A percentile compares a stretch with the other conserved stretches of the same genome.
Evolutionary conservation across 768 basidiomycete species (phyloP).

Genomic region (Tricholoma sp.): DNA sequence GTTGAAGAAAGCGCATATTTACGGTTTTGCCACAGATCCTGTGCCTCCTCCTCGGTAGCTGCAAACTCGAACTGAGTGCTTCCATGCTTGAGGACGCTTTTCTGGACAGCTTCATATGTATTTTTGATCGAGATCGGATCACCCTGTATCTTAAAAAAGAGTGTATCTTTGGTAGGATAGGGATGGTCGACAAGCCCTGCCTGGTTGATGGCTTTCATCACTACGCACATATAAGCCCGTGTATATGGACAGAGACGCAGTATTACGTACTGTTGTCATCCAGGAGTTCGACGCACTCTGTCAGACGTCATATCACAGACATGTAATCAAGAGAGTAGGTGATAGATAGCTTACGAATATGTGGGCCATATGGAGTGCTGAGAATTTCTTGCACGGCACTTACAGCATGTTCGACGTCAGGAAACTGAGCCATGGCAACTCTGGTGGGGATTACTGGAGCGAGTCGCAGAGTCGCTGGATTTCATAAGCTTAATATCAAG

Average conservation of each 20-base stretch:
- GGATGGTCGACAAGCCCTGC: conserved; percentile 55
- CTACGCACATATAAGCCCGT: conserved; percentile 24
- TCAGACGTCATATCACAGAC: background rate
- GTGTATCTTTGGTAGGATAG: conserved; percentile 69
- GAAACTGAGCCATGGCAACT: conserved; percentile 88
- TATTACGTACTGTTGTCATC: conserved; percentile 60
- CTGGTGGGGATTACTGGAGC: conserved; percentile 77
- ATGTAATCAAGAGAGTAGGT: background rate
- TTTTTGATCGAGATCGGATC: conserved; percentile 52
- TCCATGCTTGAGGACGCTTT: conserved; percentile 63
- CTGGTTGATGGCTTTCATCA: conserved; percentile 74
- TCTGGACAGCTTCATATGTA: conserved; percentile 53
- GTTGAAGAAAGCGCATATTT: conserved; percentile 80
- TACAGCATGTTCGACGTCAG: conserved; percentile 71
- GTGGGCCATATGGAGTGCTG: conserved; percentile 58
- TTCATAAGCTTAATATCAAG: background rate
- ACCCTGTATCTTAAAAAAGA: conserved; percentile 93
- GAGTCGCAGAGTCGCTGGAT: conserved; percentile 72
- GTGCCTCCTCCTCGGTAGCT: conserved; percentile 67
- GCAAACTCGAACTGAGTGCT: conserved; percentile 71
- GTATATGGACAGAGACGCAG: background rate
- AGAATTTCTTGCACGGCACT: conserved; percentile 80
- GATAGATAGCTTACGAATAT: conserved; percentile 56
- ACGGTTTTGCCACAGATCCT: conserved; percentile 77
- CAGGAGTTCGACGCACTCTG: conserved; percentile 85